These are phyloP conservation scores for Paspalum vaginatum DNA, from an alignment of 176 grass and related monocot genomes.

Conservation along the genomic window DNA sequence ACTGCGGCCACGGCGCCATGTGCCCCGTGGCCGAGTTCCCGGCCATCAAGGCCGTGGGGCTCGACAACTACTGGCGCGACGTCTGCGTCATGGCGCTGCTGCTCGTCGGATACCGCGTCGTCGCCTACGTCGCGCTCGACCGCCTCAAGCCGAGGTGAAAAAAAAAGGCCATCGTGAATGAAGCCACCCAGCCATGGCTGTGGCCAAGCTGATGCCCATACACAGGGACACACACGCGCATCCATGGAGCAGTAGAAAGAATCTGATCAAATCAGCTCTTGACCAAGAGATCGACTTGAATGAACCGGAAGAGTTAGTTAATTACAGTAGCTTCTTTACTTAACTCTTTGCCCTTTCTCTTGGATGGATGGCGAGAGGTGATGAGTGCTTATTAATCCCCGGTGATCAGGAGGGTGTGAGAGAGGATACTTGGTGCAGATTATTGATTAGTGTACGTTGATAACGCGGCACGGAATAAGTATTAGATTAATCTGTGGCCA, in stretches of 20 bases:
- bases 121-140: slow-evolving; percentile 83
- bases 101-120: slow-evolving; percentile 83
- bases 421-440: neutral
- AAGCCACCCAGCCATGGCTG: neutral
- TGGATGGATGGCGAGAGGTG: neutral
- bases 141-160: slow-evolving; percentile 71
- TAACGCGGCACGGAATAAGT: slow-evolving; percentile 15
- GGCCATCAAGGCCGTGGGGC: slow-evolving; percentile 82
- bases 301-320: slow-evolving; percentile 3
- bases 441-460: slow-evolving; percentile 2
- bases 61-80: slow-evolving; percentile 80
- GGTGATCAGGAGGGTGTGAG: neutral
- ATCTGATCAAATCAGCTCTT: neutral
- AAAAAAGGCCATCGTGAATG: too few species aligned
- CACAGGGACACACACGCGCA: too few species aligned
- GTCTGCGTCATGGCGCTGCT: slow-evolving; percentile 92
- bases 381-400: neutral
- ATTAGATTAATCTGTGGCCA: neutral
- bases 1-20: slow-evolving; percentile 48
- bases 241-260: neutral
- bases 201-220: neutral
- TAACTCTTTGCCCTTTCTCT: neutral
- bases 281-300: neutral
- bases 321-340: neutral
- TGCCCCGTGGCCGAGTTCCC: slow-evolving; percentile 80